Base-by-base conservation (phyloP, 352 stramenopile genomes). In the Phytopythium kandeliae region DNA sequence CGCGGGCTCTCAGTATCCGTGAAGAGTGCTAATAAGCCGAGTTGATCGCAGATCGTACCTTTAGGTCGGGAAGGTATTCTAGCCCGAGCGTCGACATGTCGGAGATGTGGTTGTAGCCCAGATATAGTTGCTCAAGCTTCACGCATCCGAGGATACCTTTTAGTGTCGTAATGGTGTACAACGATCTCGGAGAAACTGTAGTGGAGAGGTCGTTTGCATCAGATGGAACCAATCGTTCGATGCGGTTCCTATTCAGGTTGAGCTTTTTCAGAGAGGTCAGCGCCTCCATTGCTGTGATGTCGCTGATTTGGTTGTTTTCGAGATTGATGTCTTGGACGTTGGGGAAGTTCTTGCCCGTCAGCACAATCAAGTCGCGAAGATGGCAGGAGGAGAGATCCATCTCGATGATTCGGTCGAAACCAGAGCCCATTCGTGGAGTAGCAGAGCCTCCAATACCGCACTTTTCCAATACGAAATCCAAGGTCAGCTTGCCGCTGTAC, bases 391-490 rank as follows among this genome's bases (percentile, higher is more conserved):
- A 89, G 28, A 92, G 52, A 44, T 94, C 69, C 52, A 95, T 79
- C 3, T 89, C 74, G 19, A 74, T 26, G 17, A 95, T 72, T 0
- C 72, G 77, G n/a, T 85, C 76, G 15, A 89, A 72, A 0, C 47
- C 47, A 42, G 19, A 60, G 3, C 22, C 33, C 12, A 17, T n/a
- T 26, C 33, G 47, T 0, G 46, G 49, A 4, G 48, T 64, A 6
- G 35, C 24, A 33, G 17, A 51, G 3, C 52, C 55, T 28, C 47
- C 55, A 38, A 60, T 46, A 15, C 70, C 55, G 40, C 87, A 87
- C 38, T 94, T 94, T 10, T 96, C 85, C 16, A 80, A 47, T 46
- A 96, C 75, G 47, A 91, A 89, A 56, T 96, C 86, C 0, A 85
- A 63, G 12, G 80, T 91, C 38, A 96, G 62, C 28, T 91, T 93